Conservation (phyloP, 306 rosid genomes). For the Castanopsis chinensis region DNA sequence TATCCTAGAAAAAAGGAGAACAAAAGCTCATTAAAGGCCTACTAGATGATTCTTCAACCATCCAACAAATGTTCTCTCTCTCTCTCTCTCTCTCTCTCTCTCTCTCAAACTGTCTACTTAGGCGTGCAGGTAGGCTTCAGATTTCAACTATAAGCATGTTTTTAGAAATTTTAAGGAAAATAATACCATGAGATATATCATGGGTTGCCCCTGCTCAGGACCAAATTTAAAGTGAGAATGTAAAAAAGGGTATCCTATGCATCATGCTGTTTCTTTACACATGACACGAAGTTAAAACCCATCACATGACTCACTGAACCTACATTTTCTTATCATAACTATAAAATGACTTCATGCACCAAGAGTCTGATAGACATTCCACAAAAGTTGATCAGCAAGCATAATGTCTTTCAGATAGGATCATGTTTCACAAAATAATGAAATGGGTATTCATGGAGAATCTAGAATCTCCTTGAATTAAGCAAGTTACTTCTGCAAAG, state of each 20-base stretch:
- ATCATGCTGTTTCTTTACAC: neutral
- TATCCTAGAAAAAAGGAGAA: slow-evolving; percentile 46
- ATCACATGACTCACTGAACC: no score
- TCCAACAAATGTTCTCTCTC: neutral
- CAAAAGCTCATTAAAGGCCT: neutral
- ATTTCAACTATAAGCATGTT: neutral
- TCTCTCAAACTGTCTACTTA: neutral
- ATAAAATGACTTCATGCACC: no score
- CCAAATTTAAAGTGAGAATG: neutral
- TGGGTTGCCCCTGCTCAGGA: neutral
- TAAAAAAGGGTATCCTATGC: neutral
- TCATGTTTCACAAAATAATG: neutral
- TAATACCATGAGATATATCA: neutral
- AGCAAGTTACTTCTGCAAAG: neutral
- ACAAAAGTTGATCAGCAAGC: neutral
- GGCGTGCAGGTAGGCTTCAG: neutral
- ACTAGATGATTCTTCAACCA: neutral
- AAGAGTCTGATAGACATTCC: no score
- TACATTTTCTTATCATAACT: no score
- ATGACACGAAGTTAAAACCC: neutral
- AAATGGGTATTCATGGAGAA: neutral
- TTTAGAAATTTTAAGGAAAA: neutral
- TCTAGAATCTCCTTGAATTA: neutral
- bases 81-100: no score
- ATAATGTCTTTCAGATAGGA: neutral